Evolutionary conservation across 352 stramenopile species (phyloP), one percentile per base, ranked within the genome.

Genomic region (Phytophthora constricta): DNA sequence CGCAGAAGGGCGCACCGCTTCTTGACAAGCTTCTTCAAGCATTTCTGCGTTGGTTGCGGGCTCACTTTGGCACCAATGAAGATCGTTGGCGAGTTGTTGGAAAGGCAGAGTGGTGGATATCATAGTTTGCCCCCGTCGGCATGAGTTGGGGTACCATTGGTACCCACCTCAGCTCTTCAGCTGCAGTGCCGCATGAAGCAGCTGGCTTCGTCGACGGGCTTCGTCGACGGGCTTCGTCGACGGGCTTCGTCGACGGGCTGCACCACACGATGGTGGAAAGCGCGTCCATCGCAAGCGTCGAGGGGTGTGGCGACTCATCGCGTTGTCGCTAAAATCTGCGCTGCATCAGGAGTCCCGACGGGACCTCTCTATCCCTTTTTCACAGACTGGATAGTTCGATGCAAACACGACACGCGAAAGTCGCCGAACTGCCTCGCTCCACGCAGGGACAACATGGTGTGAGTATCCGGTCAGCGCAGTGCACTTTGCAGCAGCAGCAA

Each of bases 191-290:
- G 10, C 41, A 23, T 47, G 41, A 47, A 47, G 41, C 41, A 47
- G 19, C 16, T 47, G 41, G 41, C n/a, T n/a, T 17, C 10, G 34
- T 42, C 10, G 34, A 16, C 14, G 34, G 34, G 34, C n/a, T n/a
- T 17, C 10, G 34, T 42, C 10, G 34, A 16, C 14, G 34, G 34
- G 34, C n/a, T n/a, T 23, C 17, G 41, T 47, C 17, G 7, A 17
- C 17, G 41, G 31, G 31, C n/a, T n/a, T 23, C 17, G 41, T 47
- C 17, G 7, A 17, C 17, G 41, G 31, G 31, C 46, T 26, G n/a
- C 13, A 39, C 58, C 58, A 60, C 51, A 60, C 46, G 47, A 59
- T 56, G 19, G 25, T 68, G 23, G 51, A 48, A 50, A 58, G 42
- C 41, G 41, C 19, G 41, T n/a, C n/a, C n/a, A n/a, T n/a, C n/a